Conservation (phyloP, 495 filamentous ascomycete genomes). For the Aspergillus biplanus region DNA sequence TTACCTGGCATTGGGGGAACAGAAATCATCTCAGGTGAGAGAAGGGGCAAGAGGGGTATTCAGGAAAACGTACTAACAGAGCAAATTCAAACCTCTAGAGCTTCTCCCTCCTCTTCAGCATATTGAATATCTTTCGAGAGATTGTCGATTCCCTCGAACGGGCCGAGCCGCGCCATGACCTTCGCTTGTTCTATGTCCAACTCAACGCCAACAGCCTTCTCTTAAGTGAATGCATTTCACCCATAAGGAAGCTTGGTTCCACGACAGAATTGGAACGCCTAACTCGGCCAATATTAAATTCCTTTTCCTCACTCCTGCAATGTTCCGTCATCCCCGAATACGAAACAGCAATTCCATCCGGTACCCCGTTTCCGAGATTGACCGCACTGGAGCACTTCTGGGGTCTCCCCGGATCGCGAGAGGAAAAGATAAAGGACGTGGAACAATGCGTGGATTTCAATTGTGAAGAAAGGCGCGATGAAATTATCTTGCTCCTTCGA, state of each 20-base stretch:
- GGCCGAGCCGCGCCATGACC: conserved; percentile 1
- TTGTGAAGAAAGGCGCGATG: conserved; percentile 5
- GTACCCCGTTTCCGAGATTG: conserved; percentile 1
- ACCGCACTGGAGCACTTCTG: conserved; percentile 10
- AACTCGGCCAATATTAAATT: not conserved
- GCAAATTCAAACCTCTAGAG: not conserved
- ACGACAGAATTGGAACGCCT: conserved; percentile 1
- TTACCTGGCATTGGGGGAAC: too few species aligned
- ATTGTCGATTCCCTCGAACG: conserved; percentile 8
- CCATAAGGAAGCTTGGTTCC: conserved; percentile 4
- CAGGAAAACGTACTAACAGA: too few species aligned
- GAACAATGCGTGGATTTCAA: conserved; percentile 12
- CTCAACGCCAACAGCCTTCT: conserved; percentile 11
- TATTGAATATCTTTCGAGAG: conserved; percentile 9
- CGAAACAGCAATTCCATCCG: conserved; percentile 1
- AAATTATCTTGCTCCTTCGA: conserved; percentile 11
- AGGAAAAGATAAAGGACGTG: not conserved
- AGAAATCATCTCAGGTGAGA: too few species aligned
- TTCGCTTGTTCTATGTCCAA: conserved; percentile 12
- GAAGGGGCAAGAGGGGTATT: too few species aligned
- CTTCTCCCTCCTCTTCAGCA: not conserved
- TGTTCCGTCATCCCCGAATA: not conserved
- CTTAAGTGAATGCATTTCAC: conserved; percentile 6
- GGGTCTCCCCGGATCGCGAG: not conserved
- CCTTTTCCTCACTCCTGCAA: conserved; percentile 4